Conservation (phyloP, 768 basidiomycete genomes). For the Tulasnella sp. region DNA sequence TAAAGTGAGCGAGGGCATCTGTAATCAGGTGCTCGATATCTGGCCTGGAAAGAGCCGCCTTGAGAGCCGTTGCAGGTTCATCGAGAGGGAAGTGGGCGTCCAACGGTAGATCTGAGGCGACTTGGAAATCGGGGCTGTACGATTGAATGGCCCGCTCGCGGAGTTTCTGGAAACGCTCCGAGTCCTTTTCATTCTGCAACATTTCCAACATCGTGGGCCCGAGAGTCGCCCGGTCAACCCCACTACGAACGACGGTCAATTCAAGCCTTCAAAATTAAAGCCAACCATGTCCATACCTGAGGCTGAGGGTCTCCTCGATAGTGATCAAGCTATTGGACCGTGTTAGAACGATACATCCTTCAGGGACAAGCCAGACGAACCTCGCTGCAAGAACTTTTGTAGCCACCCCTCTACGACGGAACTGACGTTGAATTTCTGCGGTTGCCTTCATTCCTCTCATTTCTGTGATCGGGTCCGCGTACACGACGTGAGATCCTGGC, state of each 20-base stretch:
- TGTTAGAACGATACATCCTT: not conserved
- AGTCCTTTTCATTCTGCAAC: slow-evolving; percentile 24
- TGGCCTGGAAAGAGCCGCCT: slow-evolving; percentile 26
- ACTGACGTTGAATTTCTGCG: slow-evolving; percentile 29
- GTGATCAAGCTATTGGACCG: slow-evolving; percentile 27
- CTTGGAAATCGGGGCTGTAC: not conserved
- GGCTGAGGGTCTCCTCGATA: slow-evolving; percentile 28
- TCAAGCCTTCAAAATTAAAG: slow-evolving; percentile 14
- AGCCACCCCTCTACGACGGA: not conserved
- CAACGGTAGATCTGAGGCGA: not conserved
- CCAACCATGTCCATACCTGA: slow-evolving; percentile 23
- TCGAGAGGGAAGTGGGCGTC: slow-evolving; percentile 27
- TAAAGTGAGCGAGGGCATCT: slow-evolving; percentile 26
- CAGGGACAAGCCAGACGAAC: not conserved
- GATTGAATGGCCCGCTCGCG: slow-evolving; percentile 27
- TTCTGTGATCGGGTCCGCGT: slow-evolving; percentile 28
- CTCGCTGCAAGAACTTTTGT: slow-evolving; percentile 32
- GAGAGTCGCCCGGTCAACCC: slow-evolving; percentile 25
- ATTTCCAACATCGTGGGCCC: slow-evolving; percentile 19
- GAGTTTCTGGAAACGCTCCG: slow-evolving; percentile 15
- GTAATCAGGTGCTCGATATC: slow-evolving; percentile 19
- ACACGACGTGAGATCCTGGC: slow-evolving; percentile 21
- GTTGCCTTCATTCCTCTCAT: slow-evolving; percentile 30
- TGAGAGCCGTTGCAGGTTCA: slow-evolving; percentile 23
- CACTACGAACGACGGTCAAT: slow-evolving; percentile 3